Evolutionary conservation across 441 rosid genomes (phyloP), one percentile per base, ranked within the genome.

Genomic region (Euphorbia celastroides): DNA sequence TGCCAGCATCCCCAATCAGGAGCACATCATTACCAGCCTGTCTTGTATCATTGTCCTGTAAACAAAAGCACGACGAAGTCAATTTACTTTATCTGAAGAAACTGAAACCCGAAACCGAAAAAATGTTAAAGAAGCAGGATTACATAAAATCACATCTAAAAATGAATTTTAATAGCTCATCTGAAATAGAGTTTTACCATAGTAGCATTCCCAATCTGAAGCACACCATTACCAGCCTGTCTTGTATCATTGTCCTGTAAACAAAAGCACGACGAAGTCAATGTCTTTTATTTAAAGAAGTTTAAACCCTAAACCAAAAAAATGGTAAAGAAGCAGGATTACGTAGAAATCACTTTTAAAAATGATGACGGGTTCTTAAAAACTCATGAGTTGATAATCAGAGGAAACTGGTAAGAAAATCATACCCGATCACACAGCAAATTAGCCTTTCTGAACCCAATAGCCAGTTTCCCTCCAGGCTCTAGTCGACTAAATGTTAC

Each of bases 391-490:
- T 10, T 5, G 25, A 26, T 51, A 6, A 52, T 44, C 52, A 66
- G 68, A 67, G 55, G 65, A 46, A 70, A 31, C 52, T 34, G 66
- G 67, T 41, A 54, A 52, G 60, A 70, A 72, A 70, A 68, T 42
- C 74, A 71, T 67, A 92, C 99, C 99, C 88, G 98, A 76, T 85
- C 90, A 73, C 96, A 82, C 62, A 88, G 81, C 31, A 77, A 81
- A 72, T 88, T 74, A 36, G 98, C 93, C 87, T 95, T 95, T 75
- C 98, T 87, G 79, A 81, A 92, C 74, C 96, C 99, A 96, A 95
- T 89, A 64, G 92, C 84, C 80, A 95, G 77, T 77, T 90, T 95
- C 74, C 96, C 93, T 81, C 88, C 96, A 22, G 99, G 98, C 77
- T 90, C 98, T 67, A 86, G 60, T 63, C 99, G 89, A 79, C 96